Conservation (phyloP, 345 rosid genomes). For the Clausena lansium region DNA sequence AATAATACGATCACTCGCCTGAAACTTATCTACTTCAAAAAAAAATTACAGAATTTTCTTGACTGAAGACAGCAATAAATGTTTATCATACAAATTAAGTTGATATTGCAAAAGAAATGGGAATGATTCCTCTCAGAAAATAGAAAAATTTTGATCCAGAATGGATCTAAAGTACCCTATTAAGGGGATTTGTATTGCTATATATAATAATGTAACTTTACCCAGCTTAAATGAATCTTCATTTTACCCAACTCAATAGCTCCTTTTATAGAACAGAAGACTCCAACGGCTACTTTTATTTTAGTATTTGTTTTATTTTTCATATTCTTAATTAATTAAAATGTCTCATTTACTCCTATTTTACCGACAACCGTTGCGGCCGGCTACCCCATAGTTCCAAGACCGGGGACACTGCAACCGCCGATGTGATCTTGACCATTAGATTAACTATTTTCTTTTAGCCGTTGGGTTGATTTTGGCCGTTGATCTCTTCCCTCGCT, state of each 20-base stretch:
- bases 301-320: neutral
- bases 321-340: slow-evolving; percentile 15
- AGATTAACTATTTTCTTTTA: slow-evolving; percentile 36
- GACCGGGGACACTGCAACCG: slow-evolving; percentile 58
- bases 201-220: neutral
- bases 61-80: neutral
- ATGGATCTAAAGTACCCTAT: slow-evolving; percentile 7
- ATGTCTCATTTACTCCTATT: slow-evolving; percentile 24
- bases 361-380: slow-evolving; percentile 53
- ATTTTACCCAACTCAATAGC: neutral
- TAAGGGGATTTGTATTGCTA: neutral
- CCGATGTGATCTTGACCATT: slow-evolving; percentile 41
- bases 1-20: slow-evolving; percentile 39
- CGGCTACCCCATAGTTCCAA: slow-evolving; percentile 35
- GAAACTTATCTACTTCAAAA: neutral
- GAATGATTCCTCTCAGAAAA: neutral
- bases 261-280: slow-evolving; percentile 42
- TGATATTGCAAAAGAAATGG: neutral
- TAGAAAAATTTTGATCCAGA: slow-evolving; percentile 4
- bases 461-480: slow-evolving; percentile 44
- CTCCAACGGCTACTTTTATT: slow-evolving; percentile 47
- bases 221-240: slow-evolving; percentile 1
- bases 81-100: neutral
- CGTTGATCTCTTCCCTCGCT: slow-evolving; percentile 42
- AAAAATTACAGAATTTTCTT: neutral